Evolutionary conservation across 306 rosid genomes (phyloP), one percentile per base, ranked within the genome.

Genomic region (Crotalaria pallida): DNA sequence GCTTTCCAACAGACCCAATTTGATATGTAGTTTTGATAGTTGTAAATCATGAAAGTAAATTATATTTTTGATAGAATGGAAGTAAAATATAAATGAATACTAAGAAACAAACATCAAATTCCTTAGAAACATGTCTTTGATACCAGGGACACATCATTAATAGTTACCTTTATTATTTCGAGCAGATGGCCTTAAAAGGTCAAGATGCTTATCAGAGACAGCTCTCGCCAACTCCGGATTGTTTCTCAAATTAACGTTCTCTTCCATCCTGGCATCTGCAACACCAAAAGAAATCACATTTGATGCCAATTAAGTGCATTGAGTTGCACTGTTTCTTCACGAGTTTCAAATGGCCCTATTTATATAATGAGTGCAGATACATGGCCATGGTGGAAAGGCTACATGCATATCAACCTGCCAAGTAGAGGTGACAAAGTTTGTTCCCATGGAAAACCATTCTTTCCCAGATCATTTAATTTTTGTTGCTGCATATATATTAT

Each of bases 131-230:
- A 6, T 29, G 5, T 33, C 16, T 52, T 51, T 15, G 62, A 64
- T 23, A 44, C 61, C 43, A 44, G 62, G 17, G 65, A 23, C 43
- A 74, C 10, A 11, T 51, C 29, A 59, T 61, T 34, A 36, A 23
- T 50, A 31, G 27, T 55, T 63, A 92, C 98, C 98, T 88, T 77
- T 88, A 78, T 80, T 68, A 67, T 71, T 72, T 80, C 98, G 87
- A 68, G 96, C 80, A 13, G 92, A 83, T 53, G 98, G 96, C 65
- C 98, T 85, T 81, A 87, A 84, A 67, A 85, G 91, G 50, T 77
- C 96, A 74, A 74, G 78, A 76, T 89, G 90, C 84, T 88, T 93
- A 64, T 83, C 87, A 13, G 97, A 79, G 78, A 79, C 75, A 10
- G 94, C 76, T 76, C 74, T 88, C 27, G 19, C 84, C 53, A 85